Base-by-base conservation (phyloP, 768 basidiomycete genomes). In the Boletus rubroflammeus region DNA sequence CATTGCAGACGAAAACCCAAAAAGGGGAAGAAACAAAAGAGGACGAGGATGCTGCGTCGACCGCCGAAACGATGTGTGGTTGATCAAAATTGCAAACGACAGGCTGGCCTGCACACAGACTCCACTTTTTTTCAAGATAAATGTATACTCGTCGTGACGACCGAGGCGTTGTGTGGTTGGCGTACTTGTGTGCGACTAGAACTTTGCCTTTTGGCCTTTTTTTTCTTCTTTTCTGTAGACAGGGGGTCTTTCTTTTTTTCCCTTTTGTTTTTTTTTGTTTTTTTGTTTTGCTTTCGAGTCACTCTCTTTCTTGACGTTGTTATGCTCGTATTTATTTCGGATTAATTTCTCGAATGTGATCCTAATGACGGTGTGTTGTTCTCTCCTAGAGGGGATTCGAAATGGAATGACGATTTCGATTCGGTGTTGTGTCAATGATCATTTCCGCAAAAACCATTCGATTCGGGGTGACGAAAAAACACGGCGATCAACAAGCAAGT, bases 41-140 rank as follows among this genome's bases (percentile, higher is more conserved):
- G 32, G 38, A 49, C 4, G n/a, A 25, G 50, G 51, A 46, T 41
- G 50, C 36, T 41, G 42, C 50, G 47, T 53, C 54, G 56, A 54
- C 50, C 50, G 51, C 28, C 42, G 47, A 31, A 26, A 46, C 10
- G 31, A 34, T 46, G 45, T 59, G 59, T 56, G 56, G 38, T 51
- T 39, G 9, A 58, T 40, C 23, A 41, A 19, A 35, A 32, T 50
- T 61, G 25, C 56, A 43, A 36, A 54, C 29, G 44, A 59, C 50
- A 55, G 66, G 66, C 62, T 62, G 67, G 67, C 64, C 52, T 66
- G 61, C 47, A 28, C 15, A 23, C 31, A n/a, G n/a, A 26, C 14
- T n/a, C n/a, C 9, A 8, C 10, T 23, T 13, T 32, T 23, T 44
- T 34, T 23, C 10, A 2, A 21, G 10, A 2, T 13, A 5, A 32